Percentiles rank a stretch among this genome's conserved stretches.
These are phyloP conservation scores for Phytophthora crassamura DNA, from an alignment of 352 stramenopile species.

Conservation along the genomic window DNA sequence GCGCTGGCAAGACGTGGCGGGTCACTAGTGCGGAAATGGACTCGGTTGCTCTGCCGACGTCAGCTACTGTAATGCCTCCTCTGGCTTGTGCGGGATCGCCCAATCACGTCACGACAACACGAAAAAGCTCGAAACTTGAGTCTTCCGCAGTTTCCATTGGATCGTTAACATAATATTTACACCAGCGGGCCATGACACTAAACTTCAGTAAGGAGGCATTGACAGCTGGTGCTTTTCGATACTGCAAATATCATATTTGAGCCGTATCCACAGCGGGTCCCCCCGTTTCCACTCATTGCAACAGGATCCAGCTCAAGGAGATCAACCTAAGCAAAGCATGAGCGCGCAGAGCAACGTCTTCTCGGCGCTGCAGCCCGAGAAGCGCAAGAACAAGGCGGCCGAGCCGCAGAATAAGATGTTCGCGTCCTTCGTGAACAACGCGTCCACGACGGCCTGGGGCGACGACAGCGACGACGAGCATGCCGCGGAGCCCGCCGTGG, in stretches of 20 bases:
- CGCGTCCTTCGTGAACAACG: slow-evolving; percentile 77
- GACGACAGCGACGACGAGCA: slow-evolving; percentile 83
- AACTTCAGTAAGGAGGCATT: too few species aligned
- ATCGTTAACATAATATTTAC: too few species aligned
- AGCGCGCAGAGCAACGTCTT: slow-evolving; percentile 51
- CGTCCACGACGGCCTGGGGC: slow-evolving; percentile 67
- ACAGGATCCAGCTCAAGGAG: too few species aligned
- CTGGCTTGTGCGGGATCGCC: too few species aligned
- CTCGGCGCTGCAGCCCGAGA: slow-evolving; percentile 62
- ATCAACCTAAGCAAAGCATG: slow-evolving; percentile 13
- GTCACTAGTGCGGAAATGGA: slow-evolving; percentile 11
- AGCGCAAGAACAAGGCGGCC: slow-evolving; percentile 66
- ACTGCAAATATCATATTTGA: neutral
- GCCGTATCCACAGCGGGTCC: slow-evolving; percentile 13
- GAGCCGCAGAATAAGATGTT: slow-evolving; percentile 61
- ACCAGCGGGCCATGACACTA: too few species aligned
- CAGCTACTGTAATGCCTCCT: too few species aligned
- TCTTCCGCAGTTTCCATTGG: too few species aligned
- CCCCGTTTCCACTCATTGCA: neutral
- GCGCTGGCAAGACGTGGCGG: neutral
- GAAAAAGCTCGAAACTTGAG: too few species aligned
- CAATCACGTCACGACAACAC: too few species aligned
- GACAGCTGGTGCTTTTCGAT: too few species aligned
- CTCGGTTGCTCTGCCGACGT: slow-evolving; percentile 14
- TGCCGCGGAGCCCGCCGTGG: slow-evolving; percentile 37